phyloP scores from a whole-genome alignment of 257 asterid genomes.

The Leptodermis oblonga region DNA sequence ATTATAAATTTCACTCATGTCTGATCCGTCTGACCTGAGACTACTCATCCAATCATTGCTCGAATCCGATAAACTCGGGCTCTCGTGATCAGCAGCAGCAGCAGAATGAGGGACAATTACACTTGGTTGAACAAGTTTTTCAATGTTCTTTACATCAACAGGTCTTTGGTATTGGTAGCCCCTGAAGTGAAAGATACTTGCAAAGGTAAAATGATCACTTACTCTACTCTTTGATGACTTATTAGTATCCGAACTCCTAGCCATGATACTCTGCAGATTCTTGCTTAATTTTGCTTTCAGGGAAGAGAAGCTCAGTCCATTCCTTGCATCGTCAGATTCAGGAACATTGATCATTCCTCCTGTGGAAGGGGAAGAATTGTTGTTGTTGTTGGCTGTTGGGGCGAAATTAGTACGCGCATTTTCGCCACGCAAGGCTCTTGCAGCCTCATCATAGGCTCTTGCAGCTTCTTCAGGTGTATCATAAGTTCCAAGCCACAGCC shows the following conservation, averaged over 20 bases:
- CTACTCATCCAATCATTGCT: constrained; percentile 60
- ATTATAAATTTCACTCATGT: constrained; percentile 29
- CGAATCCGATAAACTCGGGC: constrained; percentile 44
- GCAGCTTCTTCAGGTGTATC: constrained; percentile 95
- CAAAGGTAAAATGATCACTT: constrained; percentile 86
- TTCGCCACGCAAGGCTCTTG: constrained; percentile 79
- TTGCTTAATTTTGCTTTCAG: constrained; percentile 72
- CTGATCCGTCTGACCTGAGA: constrained; percentile 56
- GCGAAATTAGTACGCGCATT: constrained; percentile 79
- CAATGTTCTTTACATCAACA: constrained; percentile 49
- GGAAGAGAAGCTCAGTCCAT: constrained; percentile 69
- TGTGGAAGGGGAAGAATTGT: constrained; percentile 8
- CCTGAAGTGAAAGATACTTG: constrained; percentile 65
- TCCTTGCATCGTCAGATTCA: constrained; percentile 31
- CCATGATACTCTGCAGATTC: constrained; percentile 72
- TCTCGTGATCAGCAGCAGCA: constrained; percentile 46
- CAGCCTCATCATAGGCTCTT: constrained; percentile 81
- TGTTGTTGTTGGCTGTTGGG: constrained; percentile 11
- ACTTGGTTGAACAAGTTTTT: constrained; percentile 75
- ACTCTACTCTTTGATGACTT: constrained; percentile 62
- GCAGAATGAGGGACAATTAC: constrained; percentile 57
- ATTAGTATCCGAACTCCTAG: constrained; percentile 61
- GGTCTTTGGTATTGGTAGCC: constrained; percentile 44
- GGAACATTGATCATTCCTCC: constrained; percentile 6
- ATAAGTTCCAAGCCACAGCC: constrained; percentile 87